phyloP scores from a whole-genome alignment of 2,329 filamentous ascomycete genomes.

The Sodiomyces alkalinus region DNA sequence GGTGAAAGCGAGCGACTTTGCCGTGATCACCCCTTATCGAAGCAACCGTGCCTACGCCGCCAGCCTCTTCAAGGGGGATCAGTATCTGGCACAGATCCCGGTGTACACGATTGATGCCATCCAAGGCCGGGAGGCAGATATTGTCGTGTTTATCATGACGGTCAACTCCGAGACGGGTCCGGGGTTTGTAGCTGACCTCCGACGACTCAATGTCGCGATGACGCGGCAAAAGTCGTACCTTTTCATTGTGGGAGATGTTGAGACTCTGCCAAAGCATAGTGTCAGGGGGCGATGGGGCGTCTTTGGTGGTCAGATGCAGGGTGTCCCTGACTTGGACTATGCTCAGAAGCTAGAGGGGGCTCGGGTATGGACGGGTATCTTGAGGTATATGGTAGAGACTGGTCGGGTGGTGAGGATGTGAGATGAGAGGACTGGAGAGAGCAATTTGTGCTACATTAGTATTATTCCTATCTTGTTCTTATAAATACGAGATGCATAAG shows the following conservation, averaged over 20 bases:
- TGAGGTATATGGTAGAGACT: too few species aligned
- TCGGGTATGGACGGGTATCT: background rate
- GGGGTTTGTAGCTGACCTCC: slow-evolving; percentile 6
- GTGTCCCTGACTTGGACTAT: background rate
- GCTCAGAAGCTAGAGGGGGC: background rate
- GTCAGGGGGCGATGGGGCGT: too few species aligned
- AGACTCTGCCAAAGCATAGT: slow-evolving; percentile 1
- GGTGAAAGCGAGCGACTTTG: slow-evolving; percentile 3
- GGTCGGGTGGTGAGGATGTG: too few species aligned
- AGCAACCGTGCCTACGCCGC: slow-evolving; percentile 7
- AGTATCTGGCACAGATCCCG: too few species aligned
- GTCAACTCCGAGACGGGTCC: slow-evolving; percentile 3
- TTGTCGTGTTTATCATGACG: slow-evolving; percentile 10
- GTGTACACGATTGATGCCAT: slow-evolving; percentile 10
- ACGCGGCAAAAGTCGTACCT: slow-evolving; percentile 8
- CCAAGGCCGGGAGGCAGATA: slow-evolving; percentile 11
- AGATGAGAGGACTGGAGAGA: background rate
- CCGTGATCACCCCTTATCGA: slow-evolving; percentile 8
- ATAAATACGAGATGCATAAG: background rate
- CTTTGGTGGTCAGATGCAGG: background rate
- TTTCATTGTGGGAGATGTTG: slow-evolving; percentile 10
- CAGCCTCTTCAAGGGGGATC: slow-evolving; percentile 3
- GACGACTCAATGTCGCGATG: slow-evolving; percentile 9
- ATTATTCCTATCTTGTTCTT: background rate
- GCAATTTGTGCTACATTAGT: background rate